Evolutionary conservation across 2,329 filamentous ascomycete genomes (phyloP).

Genomic region (Sphaerulina vaccinii): DNA sequence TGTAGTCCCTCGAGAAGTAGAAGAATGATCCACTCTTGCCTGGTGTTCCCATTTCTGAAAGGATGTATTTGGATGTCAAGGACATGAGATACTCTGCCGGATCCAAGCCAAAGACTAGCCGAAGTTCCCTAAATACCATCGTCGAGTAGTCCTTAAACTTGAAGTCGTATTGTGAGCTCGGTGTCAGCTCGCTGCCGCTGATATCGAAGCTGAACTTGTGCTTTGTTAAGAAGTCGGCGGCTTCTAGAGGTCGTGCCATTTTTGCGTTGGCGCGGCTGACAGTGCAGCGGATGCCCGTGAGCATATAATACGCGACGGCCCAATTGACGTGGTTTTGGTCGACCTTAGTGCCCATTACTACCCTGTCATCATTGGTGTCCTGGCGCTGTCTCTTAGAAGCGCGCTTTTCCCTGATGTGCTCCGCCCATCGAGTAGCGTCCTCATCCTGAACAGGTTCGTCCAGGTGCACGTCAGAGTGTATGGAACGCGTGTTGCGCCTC

Average conservation of each 20-base stretch:
- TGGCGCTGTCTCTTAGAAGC: slow-evolving; percentile 80
- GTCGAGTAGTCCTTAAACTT: slow-evolving; percentile 99
- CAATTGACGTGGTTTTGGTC: slow-evolving; percentile 92
- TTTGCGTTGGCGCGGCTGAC: slow-evolving; percentile 97
- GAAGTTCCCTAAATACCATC: slow-evolving; percentile 94
- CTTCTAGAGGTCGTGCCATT: slow-evolving; percentile 82
- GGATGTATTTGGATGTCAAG: slow-evolving; percentile 95
- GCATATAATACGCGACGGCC: slow-evolving; percentile 98
- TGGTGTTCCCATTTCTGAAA: slow-evolving; percentile 93
- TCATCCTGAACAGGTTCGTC: slow-evolving; percentile 86
- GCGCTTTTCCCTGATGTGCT: slow-evolving; percentile 86
- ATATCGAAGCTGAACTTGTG: slow-evolving; percentile 99
- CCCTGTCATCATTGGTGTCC: slow-evolving; percentile 87
- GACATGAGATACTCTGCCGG: slow-evolving; percentile 98
- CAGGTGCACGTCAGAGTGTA: slow-evolving; percentile 77
- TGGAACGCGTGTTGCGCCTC: slow-evolving; percentile 76
- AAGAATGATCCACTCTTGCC: slow-evolving; percentile 99
- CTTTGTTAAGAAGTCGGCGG: slow-evolving; percentile 88
- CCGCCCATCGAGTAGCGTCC: slow-evolving; percentile 87
- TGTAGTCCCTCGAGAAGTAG: slow-evolving; percentile 99
- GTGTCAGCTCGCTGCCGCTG: slow-evolving; percentile 93
- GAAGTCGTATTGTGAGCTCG: slow-evolving; percentile 99
- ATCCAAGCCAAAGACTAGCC: slow-evolving; percentile 85
- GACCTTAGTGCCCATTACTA: slow-evolving; percentile 94
- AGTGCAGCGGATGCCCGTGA: slow-evolving; percentile 95